A percentile compares a stretch with the other conserved stretches of the same genome.
Evolutionary conservation across 441 rosid species (phyloP).

Genomic region (Raphanus hybrid): DNA sequence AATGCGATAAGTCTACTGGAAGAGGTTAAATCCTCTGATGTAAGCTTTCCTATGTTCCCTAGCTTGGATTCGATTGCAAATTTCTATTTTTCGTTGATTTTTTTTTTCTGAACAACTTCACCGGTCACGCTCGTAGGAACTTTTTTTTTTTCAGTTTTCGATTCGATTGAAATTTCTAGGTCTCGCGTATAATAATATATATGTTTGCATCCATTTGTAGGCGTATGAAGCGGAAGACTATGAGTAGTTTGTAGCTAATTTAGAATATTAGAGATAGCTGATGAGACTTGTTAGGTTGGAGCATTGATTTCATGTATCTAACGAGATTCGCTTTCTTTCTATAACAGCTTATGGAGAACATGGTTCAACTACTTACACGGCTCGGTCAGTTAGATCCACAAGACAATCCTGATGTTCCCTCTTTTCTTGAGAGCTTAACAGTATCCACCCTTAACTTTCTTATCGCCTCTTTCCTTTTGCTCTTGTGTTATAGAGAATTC

Average conservation of each 20-base stretch:
- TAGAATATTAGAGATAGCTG: background rate
- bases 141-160: background rate
- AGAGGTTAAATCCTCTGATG: constrained; percentile 66
- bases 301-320: too few species aligned
- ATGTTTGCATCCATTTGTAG: too few species aligned
- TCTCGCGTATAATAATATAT: too few species aligned
- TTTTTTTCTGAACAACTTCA: background rate
- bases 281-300: background rate
- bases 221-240: too few species aligned
- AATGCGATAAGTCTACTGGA: constrained; percentile 49
- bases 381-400: constrained; percentile 52
- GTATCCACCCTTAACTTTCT: constrained; percentile 48
- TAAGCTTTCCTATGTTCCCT: constrained; percentile 39
- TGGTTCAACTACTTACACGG: constrained; percentile 52
- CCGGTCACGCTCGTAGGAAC: background rate
- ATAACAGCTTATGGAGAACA: constrained; percentile 71
- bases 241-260: background rate
- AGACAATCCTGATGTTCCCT: constrained; percentile 51
- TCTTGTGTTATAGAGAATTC: too few species aligned
- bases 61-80: constrained; percentile 15
- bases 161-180: too few species aligned
- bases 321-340: too few species aligned
- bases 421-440: constrained; percentile 51
- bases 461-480: too few species aligned
- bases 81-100: constrained; percentile 12